Evolutionary conservation across 148 eudicot species (phyloP).

Genomic region (Camellia japonica): DNA sequence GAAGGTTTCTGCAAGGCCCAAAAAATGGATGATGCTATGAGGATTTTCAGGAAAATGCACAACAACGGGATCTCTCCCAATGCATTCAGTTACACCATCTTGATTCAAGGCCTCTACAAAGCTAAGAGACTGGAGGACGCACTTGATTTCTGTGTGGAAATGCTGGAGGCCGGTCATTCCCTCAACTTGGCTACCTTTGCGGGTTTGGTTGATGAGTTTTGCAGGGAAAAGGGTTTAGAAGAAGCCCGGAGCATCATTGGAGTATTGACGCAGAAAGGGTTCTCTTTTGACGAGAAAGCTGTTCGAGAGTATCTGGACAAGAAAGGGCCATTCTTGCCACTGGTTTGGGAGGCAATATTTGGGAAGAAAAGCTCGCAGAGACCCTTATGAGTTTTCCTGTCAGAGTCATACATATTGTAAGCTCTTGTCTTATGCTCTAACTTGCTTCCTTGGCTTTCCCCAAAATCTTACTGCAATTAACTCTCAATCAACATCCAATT

Average conservation of each 20-base stretch:
- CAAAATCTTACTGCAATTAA: neutral
- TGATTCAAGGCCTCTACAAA: slow-evolving; percentile 58
- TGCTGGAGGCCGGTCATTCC: slow-evolving; percentile 83
- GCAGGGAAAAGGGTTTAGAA: slow-evolving; percentile 79
- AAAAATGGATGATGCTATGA: slow-evolving; percentile 66
- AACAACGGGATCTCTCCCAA: slow-evolving; percentile 65
- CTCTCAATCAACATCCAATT: neutral
- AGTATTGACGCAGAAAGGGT: slow-evolving; percentile 61
- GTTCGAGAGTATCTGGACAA: slow-evolving; percentile 65
- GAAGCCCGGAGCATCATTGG: slow-evolving; percentile 48
- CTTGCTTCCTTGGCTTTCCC: slow-evolving; percentile 3
- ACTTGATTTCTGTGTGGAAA: slow-evolving; percentile 51
- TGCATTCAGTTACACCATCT: slow-evolving; percentile 65
- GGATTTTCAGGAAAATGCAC: slow-evolving; percentile 89
- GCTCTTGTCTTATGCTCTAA: slow-evolving; percentile 12
- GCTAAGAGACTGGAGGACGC: slow-evolving; percentile 75
- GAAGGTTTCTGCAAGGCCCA: slow-evolving; percentile 89
- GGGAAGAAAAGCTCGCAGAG: slow-evolving; percentile 45
- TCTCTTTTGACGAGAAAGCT: slow-evolving; percentile 63
- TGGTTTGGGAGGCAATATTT: slow-evolving; percentile 88
- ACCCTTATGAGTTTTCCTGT: slow-evolving; percentile 21
- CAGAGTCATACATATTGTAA: slow-evolving; percentile 5
- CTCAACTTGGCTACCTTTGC: slow-evolving; percentile 64
- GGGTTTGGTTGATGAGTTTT: slow-evolving; percentile 63
- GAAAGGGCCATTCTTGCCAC: slow-evolving; percentile 58